Conservation (phyloP, 495 filamentous ascomycete genomes). For the Lineolata rhizophorae region DNA sequence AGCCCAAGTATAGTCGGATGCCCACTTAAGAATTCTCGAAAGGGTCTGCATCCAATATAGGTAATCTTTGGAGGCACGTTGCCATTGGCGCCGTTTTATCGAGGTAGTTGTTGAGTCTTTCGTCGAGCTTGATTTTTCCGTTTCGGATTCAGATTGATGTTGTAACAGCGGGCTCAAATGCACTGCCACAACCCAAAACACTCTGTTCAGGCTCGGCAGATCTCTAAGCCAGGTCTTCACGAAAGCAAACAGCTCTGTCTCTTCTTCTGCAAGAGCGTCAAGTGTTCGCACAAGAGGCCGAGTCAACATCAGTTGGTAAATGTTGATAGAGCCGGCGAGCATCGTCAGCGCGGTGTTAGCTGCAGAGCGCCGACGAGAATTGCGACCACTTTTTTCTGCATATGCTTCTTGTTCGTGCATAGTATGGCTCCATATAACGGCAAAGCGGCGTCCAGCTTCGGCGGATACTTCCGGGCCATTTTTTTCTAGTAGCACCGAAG, state of each 20-base stretch:
- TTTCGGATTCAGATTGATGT: neutral
- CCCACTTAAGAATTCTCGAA: conserved; percentile 43
- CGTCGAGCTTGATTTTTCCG: too few species aligned
- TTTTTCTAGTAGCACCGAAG: neutral
- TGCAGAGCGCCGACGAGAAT: too few species aligned
- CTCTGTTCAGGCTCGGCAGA: conserved; percentile 40
- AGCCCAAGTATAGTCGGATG: conserved; percentile 37
- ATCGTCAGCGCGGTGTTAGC: too few species aligned
- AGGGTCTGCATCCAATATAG: conserved; percentile 60
- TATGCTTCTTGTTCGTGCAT: conserved; percentile 10
- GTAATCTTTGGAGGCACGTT: conserved; percentile 33
- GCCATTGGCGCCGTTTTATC: neutral
- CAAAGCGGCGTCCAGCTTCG: conserved; percentile 11
- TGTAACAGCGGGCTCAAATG: neutral
- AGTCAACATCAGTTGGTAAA: conserved; percentile 51
- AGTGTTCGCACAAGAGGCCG: conserved; percentile 66
- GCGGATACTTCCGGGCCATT: too few species aligned
- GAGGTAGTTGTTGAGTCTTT: too few species aligned
- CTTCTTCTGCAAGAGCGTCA: conserved; percentile 53
- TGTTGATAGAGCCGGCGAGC: too few species aligned
- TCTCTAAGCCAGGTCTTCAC: conserved; percentile 67
- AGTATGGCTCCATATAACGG: conserved; percentile 18
- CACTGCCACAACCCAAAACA: conserved; percentile 10
- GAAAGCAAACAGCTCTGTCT: conserved; percentile 50
- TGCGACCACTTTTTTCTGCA: too few species aligned